A percentile compares a stretch with the other conserved stretches of the same genome.
Conservation (phyloP, 2,329 filamentous ascomycete genomes). For the Neonectria faginata region DNA sequence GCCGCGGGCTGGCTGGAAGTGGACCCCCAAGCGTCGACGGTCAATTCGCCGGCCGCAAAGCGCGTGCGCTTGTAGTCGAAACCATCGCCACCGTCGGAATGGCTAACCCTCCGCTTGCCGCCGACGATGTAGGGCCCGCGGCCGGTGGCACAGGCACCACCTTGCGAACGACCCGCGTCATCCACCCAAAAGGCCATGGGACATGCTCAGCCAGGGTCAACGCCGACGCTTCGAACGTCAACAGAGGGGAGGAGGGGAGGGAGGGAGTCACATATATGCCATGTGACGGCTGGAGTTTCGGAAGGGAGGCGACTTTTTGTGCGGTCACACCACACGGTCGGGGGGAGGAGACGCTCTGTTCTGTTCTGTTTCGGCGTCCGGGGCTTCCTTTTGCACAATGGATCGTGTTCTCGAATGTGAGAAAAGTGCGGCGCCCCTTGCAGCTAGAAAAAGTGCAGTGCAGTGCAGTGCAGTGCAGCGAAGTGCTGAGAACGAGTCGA, state of each 20-base stretch:
- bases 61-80: conserved; percentile 42
- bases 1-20: background rate
- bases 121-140: conserved; percentile 47
- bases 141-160: conserved; percentile 42
- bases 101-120: conserved; percentile 55
- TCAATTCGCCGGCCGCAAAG: conserved; percentile 23
- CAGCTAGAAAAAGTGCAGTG: background rate
- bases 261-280: conserved; percentile 22
- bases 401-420: conserved; percentile 9
- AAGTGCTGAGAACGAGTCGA: no score
- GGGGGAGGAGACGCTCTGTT: no score
- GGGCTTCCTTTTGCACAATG: conserved; percentile 10
- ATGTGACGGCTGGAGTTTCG: conserved; percentile 7
- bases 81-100: conserved; percentile 47
- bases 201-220: conserved; percentile 48
- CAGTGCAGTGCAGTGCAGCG: background rate
- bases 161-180: conserved; percentile 48
- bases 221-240: conserved; percentile 29
- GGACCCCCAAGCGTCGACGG: conserved; percentile 7
- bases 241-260: conserved; percentile 18
- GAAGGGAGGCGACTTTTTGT: conserved; percentile 14
- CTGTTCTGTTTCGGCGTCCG: background rate
- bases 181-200: conserved; percentile 57
- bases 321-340: conserved; percentile 18
- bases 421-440: conserved; percentile 13